These are phyloP conservation scores for Starmerella etchellsii DNA, from an alignment of 805 yeast species.

Conservation along the genomic window DNA sequence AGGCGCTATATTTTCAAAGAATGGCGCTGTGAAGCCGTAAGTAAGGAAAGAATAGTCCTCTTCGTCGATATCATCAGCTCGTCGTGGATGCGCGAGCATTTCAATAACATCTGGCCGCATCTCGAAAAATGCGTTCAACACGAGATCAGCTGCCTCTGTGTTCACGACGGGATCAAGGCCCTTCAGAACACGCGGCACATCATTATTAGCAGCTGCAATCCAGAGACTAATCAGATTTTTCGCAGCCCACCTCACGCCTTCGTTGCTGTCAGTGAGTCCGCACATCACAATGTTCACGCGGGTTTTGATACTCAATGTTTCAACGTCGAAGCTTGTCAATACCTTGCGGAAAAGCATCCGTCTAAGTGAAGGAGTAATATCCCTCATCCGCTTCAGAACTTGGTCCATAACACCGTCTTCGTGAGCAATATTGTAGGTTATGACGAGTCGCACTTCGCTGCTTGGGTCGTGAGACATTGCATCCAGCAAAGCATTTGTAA, in stretches of 20 bases:
- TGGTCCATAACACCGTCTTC: constrained; percentile 31
- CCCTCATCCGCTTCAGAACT: constrained; percentile 71
- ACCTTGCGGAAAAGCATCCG: constrained; percentile 57
- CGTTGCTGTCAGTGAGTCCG: constrained; percentile 85
- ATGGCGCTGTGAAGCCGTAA: constrained; percentile 10
- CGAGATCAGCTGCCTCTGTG: constrained; percentile 46
- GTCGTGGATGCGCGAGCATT: constrained; percentile 32
- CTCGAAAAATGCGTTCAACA: constrained; percentile 50
- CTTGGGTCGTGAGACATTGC: constrained; percentile 61
- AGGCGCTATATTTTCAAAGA: constrained; percentile 58
- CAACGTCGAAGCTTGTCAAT: constrained; percentile 51
- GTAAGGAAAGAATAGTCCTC: background rate
- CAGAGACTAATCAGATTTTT: constrained; percentile 56
- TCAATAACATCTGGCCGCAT: constrained; percentile 50
- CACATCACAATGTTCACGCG: constrained; percentile 61
- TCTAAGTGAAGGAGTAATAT: constrained; percentile 57
- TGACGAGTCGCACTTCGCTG: constrained; percentile 82
- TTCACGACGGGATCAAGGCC: constrained; percentile 58
- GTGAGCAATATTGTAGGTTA: constrained; percentile 55
- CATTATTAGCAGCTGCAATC: constrained; percentile 56
- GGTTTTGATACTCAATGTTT: constrained; percentile 38
- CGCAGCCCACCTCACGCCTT: constrained; percentile 58
- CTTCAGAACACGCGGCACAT: constrained; percentile 58
- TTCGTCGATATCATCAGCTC: background rate
- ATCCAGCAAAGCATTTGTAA: constrained; percentile 26